Base-by-base conservation (phyloP, 345 rosid species). In the Dipteronia dyeriana region DNA sequence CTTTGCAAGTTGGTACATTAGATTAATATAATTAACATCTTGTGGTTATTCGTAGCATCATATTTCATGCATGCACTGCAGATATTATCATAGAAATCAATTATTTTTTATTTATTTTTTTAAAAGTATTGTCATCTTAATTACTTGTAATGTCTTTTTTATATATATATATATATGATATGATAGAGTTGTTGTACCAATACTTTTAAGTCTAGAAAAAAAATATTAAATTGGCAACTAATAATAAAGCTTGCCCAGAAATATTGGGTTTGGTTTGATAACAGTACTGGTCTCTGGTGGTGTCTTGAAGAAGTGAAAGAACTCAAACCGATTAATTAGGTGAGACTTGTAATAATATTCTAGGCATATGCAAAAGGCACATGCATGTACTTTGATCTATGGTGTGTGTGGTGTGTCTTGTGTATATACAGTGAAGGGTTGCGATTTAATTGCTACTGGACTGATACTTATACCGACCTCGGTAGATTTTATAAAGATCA, bases 191-290 rank as follows among this genome's bases (percentile, higher is more conserved):
- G 31, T 62, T 62, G 34, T 25, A 62, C 34, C 66, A 62, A 4
- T 1, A 22, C 14, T 62, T 62, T 34, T 9, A 23, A 17, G 8
- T 20, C 9, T 49, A 49, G 14, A 49, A 49, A 11, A 49, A 2
- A 49, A 2, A 13, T 13, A 43, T 38, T 34, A 6, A n/a, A 11
- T 60, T 22, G 23, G 31, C 8, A 60, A 43, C 63, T 61, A 43
- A 54, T 43, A 34, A 4, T 5, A 19, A 23, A 29, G 29, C 12
- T 11, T 20, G 19, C 11, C 4, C 45, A 56, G 29, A 39, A 67
- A 1, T 9, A 25, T n/a, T 0, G 57, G 77, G 70, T 65, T 74
- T 74, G 77, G 77, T 74, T 64, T 64, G 77, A 64, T 64, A 6
- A 26, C 41, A 29, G 12, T 26, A 26, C 26, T 26, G 26, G 26